These are phyloP conservation scores for Withania somnifera DNA, from an alignment of 305 asterid species.

Conservation along the genomic window DNA sequence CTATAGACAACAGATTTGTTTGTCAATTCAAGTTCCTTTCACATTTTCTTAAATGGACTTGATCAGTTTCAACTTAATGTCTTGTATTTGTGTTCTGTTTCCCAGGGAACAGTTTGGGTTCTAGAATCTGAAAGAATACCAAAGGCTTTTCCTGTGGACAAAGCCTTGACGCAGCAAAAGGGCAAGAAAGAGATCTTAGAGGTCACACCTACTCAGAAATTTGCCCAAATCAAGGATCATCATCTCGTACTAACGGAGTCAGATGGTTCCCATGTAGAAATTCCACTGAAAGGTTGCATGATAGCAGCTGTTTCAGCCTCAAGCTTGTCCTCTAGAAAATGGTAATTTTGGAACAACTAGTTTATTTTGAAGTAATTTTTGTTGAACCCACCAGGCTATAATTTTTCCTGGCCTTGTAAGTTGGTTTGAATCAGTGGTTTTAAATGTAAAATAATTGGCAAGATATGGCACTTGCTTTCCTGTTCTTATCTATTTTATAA, in stretches of 20 bases:
- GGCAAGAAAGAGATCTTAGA: slow-evolving; percentile 56
- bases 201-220: slow-evolving; percentile 58
- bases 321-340: slow-evolving; percentile 62
- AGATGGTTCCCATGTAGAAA: slow-evolving; percentile 50
- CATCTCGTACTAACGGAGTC: slow-evolving; percentile 46
- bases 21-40: background rate
- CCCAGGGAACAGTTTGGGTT: slow-evolving; percentile 72
- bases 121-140: slow-evolving; percentile 62
- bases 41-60: background rate
- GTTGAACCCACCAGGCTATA: background rate
- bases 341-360: slow-evolving; percentile 27
- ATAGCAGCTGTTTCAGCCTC: slow-evolving; percentile 82
- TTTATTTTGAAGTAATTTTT: background rate
- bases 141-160: slow-evolving; percentile 35
- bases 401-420: background rate
- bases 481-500: background rate
- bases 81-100: slow-evolving; percentile 3
- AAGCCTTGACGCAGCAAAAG: slow-evolving; percentile 40
- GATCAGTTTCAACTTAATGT: background rate
- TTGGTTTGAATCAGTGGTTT: background rate
- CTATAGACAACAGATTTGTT: background rate
- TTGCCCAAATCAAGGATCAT: slow-evolving; percentile 52
- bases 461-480: background rate
- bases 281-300: slow-evolving; percentile 61
- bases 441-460: background rate